These are phyloP conservation scores for Fusarium sp. DNA, from an alignment of 2,329 filamentous ascomycete genomes.

Conservation along the genomic window DNA sequence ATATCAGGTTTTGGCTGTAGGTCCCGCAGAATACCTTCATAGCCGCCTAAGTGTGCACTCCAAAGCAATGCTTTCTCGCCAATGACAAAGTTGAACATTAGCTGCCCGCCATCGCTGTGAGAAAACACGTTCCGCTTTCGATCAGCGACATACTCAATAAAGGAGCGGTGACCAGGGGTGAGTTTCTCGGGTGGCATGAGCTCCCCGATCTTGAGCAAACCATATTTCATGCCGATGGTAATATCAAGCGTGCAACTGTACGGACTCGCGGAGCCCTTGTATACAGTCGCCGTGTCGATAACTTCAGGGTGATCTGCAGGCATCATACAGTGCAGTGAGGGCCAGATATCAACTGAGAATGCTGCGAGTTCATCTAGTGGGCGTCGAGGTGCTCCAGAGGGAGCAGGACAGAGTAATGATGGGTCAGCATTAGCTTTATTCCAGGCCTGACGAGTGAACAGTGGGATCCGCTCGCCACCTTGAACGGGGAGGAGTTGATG, in stretches of 20 bases:
- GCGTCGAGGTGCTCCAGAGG: background rate
- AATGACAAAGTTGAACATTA: background rate
- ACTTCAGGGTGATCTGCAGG: background rate
- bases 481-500: background rate
- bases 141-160: background rate
- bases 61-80: background rate
- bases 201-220: background rate
- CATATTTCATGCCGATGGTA: background rate
- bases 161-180: background rate
- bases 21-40: background rate
- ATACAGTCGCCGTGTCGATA: background rate
- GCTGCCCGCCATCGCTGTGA: background rate
- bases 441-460: background rate
- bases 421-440: background rate
- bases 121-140: background rate
- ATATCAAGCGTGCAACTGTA: background rate
- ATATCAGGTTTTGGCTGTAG: background rate
- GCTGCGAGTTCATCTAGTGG: background rate
- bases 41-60: background rate
- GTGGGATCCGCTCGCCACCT: background rate
- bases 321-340: background rate
- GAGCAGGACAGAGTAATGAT: rapidly evolving
- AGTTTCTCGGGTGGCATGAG: background rate
- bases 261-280: background rate
- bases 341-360: background rate